Conservation (phyloP, 441 rosid genomes). For the Eutrema salsugineum region DNA sequence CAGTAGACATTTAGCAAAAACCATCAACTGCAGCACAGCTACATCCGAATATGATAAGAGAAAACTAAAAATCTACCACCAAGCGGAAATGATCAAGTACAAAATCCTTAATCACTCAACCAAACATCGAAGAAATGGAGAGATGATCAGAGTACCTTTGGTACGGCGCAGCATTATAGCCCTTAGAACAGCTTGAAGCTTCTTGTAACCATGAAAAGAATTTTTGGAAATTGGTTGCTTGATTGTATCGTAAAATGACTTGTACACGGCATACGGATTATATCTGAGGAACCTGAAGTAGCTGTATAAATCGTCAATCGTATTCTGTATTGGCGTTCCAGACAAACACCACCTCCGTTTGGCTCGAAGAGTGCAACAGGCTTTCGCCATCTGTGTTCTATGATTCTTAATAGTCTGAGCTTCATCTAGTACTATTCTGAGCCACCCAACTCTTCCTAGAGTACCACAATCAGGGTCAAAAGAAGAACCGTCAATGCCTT, state of each 20-base stretch:
- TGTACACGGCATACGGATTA: conserved; percentile 77
- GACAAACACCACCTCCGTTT: conserved; percentile 98
- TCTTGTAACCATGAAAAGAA: conserved; percentile 80
- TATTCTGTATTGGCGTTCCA: conserved; percentile 96
- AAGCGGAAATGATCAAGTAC: neutral
- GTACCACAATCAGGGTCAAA: conserved; percentile 62
- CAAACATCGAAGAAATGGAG: conserved; percentile 4
- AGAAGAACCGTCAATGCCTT: conserved; percentile 47
- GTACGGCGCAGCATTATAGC: conserved; percentile 97
- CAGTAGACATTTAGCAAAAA: conserved; percentile 21
- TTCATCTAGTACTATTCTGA: conserved; percentile 89
- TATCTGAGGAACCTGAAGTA: conserved; percentile 93
- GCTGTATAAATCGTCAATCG: conserved; percentile 89
- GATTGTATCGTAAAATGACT: conserved; percentile 60
- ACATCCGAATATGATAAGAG: neutral
- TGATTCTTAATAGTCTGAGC: conserved; percentile 98
- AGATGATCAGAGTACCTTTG: conserved; percentile 56
- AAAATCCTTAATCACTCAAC: conserved; percentile 6
- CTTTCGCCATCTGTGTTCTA: conserved; percentile 92
- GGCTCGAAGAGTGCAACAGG: conserved; percentile 92
- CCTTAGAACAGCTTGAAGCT: conserved; percentile 88
- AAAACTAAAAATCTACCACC: neutral
- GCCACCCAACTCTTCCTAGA: conserved; percentile 81
- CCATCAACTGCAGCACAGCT: conserved; percentile 15
- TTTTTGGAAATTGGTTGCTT: conserved; percentile 77